phyloP scores from a whole-genome alignment of 1,284 basidiomycete species.

The Ustilago tritici region DNA sequence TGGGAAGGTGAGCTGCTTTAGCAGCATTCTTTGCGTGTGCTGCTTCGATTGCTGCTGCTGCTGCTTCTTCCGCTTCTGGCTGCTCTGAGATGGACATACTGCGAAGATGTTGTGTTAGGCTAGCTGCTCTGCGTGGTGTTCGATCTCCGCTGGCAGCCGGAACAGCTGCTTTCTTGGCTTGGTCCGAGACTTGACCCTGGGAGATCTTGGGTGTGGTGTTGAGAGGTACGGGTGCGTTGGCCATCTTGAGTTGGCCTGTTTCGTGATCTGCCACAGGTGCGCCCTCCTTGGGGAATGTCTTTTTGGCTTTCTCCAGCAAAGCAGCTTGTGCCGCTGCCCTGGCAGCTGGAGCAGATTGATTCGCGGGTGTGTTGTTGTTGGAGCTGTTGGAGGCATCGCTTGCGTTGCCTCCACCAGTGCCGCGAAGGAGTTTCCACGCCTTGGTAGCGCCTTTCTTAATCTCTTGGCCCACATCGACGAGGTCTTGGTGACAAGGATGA shows the following conservation, averaged over 20 bases:
- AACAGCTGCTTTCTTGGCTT: conserved; percentile 21
- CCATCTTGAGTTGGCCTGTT: conserved; percentile 46
- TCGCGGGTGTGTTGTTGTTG: not conserved
- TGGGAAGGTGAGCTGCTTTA: conserved; percentile 17
- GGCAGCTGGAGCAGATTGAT: not conserved
- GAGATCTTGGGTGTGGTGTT: conserved; percentile 14
- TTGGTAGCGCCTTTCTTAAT: conserved; percentile 54
- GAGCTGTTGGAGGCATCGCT: conserved; percentile 19
- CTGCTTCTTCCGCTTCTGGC: conserved; percentile 33
- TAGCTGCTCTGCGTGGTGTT: conserved; percentile 29
- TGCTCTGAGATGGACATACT: conserved; percentile 37
- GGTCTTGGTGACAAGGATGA: conserved; percentile 34
- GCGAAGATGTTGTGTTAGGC: conserved; percentile 26
- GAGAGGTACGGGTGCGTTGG: conserved; percentile 12
- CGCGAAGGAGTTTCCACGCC: conserved; percentile 55
- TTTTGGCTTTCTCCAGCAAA: conserved; percentile 31
- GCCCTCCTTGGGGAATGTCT: conserved; percentile 47
- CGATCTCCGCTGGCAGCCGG: conserved; percentile 20
- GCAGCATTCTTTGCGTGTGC: conserved; percentile 33
- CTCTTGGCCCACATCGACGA: conserved; percentile 61
- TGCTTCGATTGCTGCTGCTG: conserved; percentile 40
- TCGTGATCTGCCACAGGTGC: conserved; percentile 39
- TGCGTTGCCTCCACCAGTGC: conserved; percentile 27
- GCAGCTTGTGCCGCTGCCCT: conserved; percentile 6
- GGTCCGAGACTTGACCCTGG: conserved; percentile 15